phyloP scores from a whole-genome alignment of 148 eudicot genomes.

The Rhododendron simsii region DNA sequence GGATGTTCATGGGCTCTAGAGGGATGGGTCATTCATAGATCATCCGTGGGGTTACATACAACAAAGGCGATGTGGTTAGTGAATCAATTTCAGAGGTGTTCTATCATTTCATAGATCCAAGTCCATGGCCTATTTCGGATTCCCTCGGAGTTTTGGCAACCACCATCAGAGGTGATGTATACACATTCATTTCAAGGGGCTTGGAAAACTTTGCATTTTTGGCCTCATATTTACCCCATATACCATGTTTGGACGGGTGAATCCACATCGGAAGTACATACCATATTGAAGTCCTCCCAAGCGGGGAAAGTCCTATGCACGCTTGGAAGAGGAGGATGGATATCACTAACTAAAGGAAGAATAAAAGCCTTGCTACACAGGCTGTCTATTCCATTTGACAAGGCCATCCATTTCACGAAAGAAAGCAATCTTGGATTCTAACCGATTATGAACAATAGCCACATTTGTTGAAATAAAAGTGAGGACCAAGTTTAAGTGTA shows the following conservation, averaged over 20 bases:
- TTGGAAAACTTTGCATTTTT: not conserved
- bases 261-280: slow-evolving; percentile 2
- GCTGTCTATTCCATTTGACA: not conserved
- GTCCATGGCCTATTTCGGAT: not conserved
- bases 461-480: not conserved
- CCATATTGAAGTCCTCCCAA: not conserved
- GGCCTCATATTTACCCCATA: not conserved
- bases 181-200: not conserved
- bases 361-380: not conserved
- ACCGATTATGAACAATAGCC: not conserved
- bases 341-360: not conserved
- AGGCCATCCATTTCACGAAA: not conserved
- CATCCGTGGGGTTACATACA: not conserved
- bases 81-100: not conserved
- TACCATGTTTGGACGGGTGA: not conserved
- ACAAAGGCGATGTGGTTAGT: not conserved
- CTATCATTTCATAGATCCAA: not conserved
- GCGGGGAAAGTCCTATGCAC: not conserved
- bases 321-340: not conserved
- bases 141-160: not conserved
- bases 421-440: not conserved
- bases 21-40: not conserved
- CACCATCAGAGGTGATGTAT: not conserved
- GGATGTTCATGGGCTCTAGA: not conserved
- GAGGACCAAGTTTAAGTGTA: not conserved